phyloP scores from a whole-genome alignment of 73 alveolate species.

The Breviolum minutum region DNA sequence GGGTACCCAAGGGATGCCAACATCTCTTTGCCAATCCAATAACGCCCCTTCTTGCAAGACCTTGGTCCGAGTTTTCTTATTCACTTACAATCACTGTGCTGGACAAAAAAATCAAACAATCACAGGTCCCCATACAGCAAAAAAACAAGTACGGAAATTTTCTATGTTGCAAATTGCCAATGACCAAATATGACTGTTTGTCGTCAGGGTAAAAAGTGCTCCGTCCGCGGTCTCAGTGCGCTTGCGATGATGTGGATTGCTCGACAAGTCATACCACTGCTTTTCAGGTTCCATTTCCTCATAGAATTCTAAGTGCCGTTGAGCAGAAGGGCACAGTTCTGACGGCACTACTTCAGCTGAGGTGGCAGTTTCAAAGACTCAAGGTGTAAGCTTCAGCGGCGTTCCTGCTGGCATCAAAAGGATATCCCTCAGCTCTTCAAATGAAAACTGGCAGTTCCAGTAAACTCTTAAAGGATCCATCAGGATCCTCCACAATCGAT shows the following conservation, averaged over 20 bases:
- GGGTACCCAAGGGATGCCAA: not conserved
- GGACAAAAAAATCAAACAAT: not conserved
- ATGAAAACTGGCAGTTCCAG: not conserved
- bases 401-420: not conserved
- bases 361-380: not conserved
- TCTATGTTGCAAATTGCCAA: too few relatives aligned
- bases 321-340: not conserved
- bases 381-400: not conserved
- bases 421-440: not conserved
- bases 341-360: not conserved
- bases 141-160: not conserved
- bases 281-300: not conserved
- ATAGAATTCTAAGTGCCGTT: not conserved
- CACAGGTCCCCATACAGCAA: not conserved
- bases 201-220: not conserved
- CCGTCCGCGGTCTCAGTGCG: not conserved
- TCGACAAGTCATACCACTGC: not conserved
- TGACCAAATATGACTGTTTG: not conserved
- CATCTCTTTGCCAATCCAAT: not conserved
- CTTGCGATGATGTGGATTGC: not conserved
- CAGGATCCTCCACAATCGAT: not conserved
- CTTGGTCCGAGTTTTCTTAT: not conserved
- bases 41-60: not conserved
- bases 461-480: not conserved
- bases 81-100: not conserved